phyloP scores from a whole-genome alignment of 768 basidiomycete species.

The Kwoniella dejecticola region DNA sequence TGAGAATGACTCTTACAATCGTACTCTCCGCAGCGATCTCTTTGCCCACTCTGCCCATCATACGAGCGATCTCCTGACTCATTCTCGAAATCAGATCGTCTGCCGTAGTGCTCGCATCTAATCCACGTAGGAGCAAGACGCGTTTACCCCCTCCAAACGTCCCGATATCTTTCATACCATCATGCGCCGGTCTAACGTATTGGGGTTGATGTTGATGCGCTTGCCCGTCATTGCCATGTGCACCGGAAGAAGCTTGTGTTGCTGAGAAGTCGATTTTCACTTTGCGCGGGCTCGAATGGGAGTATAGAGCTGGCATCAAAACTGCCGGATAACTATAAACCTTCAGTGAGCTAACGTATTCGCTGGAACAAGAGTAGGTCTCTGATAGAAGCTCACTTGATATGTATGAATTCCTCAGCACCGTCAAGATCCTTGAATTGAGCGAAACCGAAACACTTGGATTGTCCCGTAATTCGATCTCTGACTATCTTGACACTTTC shows the following conservation, averaged over 20 bases:
- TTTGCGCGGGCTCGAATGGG: constrained; percentile 76
- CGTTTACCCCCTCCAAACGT: constrained; percentile 62
- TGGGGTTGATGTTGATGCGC: constrained; percentile 9
- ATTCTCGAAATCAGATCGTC: constrained; percentile 85
- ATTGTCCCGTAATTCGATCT: constrained; percentile 93
- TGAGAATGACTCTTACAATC: constrained; percentile 81
- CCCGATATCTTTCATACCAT: constrained; percentile 94
- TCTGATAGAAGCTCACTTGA: constrained; percentile 58
- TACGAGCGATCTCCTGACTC: constrained; percentile 70
- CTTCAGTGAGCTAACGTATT: constrained; percentile 4
- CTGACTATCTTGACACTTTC: constrained; percentile 77
- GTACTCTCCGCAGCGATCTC: constrained; percentile 75
- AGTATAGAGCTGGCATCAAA: constrained; percentile 85
- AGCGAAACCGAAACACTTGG: constrained; percentile 96
- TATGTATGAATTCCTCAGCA: constrained; percentile 86
- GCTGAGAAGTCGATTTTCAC: constrained; percentile 93
- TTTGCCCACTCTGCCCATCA: constrained; percentile 31
- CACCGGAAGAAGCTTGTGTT: constrained; percentile 55
- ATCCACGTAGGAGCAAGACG: constrained; percentile 83
- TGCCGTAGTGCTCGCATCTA: constrained; percentile 83
- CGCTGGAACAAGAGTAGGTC: background rate
- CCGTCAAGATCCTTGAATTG: constrained; percentile 84
- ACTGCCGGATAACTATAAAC: constrained; percentile 72
- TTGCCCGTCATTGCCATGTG: background rate
- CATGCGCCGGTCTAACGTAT: constrained; percentile 60